Evolutionary conservation across 345 rosid species (phyloP).

Genomic region (Salix caprea): DNA sequence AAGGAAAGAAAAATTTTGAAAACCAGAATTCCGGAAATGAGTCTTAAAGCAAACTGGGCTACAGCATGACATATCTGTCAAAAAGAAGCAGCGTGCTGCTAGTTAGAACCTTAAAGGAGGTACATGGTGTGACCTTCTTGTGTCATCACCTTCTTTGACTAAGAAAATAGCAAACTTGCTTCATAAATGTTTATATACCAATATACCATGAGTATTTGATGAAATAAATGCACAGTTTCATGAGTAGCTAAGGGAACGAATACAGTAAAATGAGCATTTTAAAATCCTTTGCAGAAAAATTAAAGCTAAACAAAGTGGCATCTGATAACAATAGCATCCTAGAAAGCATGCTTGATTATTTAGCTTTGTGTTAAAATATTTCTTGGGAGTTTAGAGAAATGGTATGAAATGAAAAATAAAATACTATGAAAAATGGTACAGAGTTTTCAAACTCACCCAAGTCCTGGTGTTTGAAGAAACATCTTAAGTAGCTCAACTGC

Average conservation of each 20-base stretch:
- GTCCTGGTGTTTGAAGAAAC: constrained; percentile 72
- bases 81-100: too few relatives aligned
- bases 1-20: too few relatives aligned
- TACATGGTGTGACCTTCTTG: too few relatives aligned
- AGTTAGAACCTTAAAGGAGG: too few relatives aligned
- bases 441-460: constrained; percentile 41
- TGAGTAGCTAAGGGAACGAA: background rate
- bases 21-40: too few relatives aligned
- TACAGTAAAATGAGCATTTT: background rate
- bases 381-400: background rate
- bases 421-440: background rate
- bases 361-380: background rate
- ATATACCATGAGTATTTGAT: too few relatives aligned
- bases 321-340: background rate
- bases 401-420: background rate
- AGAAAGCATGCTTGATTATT: background rate
- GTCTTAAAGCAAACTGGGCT: too few relatives aligned
- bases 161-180: too few relatives aligned
- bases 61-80: too few relatives aligned
- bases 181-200: too few relatives aligned
- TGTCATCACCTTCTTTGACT: too few relatives aligned
- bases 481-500: constrained; percentile 75
- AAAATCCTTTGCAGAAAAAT: background rate
- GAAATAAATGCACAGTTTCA: background rate
- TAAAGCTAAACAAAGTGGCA: background rate